Evolutionary conservation across 1,284 basidiomycete species (phyloP), one percentile per base, ranked within the genome.

Genomic region (Rhizoctonia solani): DNA sequence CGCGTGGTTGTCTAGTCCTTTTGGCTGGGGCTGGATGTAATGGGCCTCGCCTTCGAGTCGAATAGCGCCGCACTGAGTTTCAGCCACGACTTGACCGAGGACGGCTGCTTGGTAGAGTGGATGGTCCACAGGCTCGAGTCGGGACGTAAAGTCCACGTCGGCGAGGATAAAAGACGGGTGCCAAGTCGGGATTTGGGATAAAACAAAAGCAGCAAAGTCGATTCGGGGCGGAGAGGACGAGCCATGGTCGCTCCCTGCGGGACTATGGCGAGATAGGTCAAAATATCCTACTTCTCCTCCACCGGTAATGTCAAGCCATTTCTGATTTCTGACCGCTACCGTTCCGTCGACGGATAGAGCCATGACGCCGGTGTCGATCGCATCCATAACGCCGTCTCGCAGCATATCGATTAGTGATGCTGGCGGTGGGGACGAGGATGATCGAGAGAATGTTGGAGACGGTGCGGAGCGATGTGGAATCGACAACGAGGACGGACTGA

Each of bases 311-410:
- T 61, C 58, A 11, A 52, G 9, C n/a, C 46, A 61, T 9, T 27
- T 8, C 46, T 61, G 58, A 16, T 61, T 63, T 19, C 59, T 47
- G 11, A 63, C 59, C 3, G 32, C 47, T 11, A 63, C 34, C 29
- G 11, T 53, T 23, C 59, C 59, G 49, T 52, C 47, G 3, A 39
- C 34, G 2, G 49, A 63, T 9, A 63, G 49, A 1, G 49, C 59
- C 6, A 63, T 37, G 16, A 53, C 59, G 29, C 47, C 59, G n/a
- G 30, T 30, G 25, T 63, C 59, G 8, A 63, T 34, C 13, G 59
- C 59, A 37, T 63, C 59, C 1, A 63, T 63, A 8, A 53, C 59
- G 14, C 59, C 59, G 30, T 63, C 59, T 16, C 49, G 47, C 1
- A 63, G 49, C 16, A 53, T 27, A n/a, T 63, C 49, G 5, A 42